Conservation (phyloP, 202 grass and related monocot species). For the Hordeum pubiflorum region DNA sequence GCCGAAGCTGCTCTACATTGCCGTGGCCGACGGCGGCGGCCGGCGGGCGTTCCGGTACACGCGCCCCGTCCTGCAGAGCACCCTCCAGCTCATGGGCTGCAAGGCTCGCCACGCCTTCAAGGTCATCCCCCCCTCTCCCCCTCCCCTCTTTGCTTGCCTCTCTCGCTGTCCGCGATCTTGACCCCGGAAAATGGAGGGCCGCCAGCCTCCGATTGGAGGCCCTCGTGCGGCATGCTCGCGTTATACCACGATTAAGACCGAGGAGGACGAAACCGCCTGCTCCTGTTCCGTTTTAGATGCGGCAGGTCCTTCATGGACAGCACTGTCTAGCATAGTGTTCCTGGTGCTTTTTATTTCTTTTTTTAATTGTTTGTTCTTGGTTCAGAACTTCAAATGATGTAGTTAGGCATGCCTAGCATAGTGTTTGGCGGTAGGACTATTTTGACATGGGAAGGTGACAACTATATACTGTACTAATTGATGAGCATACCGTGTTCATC, state of each 20-base stretch:
- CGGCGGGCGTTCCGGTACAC: slow-evolving; percentile 62
- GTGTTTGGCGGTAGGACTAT: not conserved
- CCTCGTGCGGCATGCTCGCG: not conserved
- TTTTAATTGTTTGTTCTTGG: not conserved
- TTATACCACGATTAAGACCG: not conserved
- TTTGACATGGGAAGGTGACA: slow-evolving; percentile 10
- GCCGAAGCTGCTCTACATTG: slow-evolving; percentile 87
- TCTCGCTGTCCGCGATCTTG: not conserved
- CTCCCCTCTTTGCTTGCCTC: not conserved
- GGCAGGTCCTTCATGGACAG: slow-evolving; percentile 14
- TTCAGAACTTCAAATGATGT: not conserved
- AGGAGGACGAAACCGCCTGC: not conserved
- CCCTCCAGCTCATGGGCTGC: slow-evolving; percentile 95
- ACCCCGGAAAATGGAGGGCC: not conserved
- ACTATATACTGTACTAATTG: not conserved
- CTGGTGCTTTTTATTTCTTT: not conserved
- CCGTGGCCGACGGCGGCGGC: slow-evolving; percentile 43
- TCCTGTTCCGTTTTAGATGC: not conserved
- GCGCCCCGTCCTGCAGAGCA: slow-evolving; percentile 76
- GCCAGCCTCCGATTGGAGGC: not conserved
- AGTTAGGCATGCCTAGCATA: not conserved
- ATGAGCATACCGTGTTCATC: slow-evolving; percentile 3
- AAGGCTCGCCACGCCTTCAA: slow-evolving; percentile 92
- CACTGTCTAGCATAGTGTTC: not conserved
- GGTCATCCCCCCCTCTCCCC: slow-evolving; percentile 11